phyloP scores from a whole-genome alignment of 83 land plant species.

The Isoetes engelmannii region DNA sequence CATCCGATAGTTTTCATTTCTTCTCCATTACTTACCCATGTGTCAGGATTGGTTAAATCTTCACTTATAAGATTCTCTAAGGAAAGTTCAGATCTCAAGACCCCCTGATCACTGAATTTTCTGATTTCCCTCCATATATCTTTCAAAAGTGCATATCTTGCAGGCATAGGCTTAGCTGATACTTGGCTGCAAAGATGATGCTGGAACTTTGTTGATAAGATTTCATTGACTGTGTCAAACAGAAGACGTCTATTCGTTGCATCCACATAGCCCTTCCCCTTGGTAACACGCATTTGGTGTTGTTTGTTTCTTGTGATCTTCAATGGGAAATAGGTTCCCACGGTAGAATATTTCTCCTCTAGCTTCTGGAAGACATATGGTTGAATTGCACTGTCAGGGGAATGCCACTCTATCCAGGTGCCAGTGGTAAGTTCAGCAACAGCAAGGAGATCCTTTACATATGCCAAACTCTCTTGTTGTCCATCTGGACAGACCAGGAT shows the following conservation, averaged over 20 bases:
- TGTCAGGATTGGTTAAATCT: not conserved
- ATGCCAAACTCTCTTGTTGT: too few species aligned
- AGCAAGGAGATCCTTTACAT: too few species aligned
- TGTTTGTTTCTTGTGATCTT: not conserved
- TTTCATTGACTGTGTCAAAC: conserved; percentile 3
- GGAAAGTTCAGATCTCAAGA: not conserved
- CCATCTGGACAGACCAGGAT: too few species aligned
- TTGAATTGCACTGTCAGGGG: not conserved
- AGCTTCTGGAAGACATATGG: conserved; percentile 1
- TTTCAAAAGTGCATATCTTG: not conserved
- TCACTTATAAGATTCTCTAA: not conserved
- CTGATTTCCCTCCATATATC: not conserved
- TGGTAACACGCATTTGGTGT: not conserved
- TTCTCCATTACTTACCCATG: not conserved
- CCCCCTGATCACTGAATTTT: not conserved
- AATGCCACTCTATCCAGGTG: not conserved
- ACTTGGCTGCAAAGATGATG: not conserved
- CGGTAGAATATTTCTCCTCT: conserved; percentile 3
- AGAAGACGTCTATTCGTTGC: not conserved
- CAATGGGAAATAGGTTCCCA: not conserved
- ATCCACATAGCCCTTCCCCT: not conserved
- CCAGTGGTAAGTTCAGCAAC: too few species aligned
- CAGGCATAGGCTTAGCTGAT: not conserved
- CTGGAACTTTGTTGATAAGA: not conserved
- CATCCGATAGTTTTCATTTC: not conserved